A percentile compares a stretch with the other conserved stretches of the same genome.
phyloP scores from a whole-genome alignment of 2,329 filamentous ascomycete species.

The Phaeoacremonium minimum region DNA sequence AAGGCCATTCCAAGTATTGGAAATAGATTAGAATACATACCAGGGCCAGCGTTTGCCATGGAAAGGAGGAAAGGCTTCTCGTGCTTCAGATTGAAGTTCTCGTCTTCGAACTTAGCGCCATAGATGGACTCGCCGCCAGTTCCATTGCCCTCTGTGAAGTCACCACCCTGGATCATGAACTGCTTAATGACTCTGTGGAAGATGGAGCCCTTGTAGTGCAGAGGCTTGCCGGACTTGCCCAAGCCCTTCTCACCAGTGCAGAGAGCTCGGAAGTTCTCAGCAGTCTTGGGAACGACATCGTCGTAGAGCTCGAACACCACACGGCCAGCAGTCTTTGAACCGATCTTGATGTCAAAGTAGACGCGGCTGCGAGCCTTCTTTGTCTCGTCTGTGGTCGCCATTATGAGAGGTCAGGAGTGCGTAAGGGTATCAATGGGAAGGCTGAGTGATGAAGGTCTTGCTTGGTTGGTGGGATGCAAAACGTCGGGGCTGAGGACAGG shows the following conservation, averaged over 20 bases:
- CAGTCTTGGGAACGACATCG: conserved; percentile 84
- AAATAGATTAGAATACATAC: conserved; percentile 43
- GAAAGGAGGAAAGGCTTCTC: conserved; percentile 89
- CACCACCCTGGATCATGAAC: conserved; percentile 98
- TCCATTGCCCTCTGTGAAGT: conserved; percentile 92
- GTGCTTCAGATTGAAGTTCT: conserved; percentile 91
- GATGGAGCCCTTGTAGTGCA: conserved; percentile 87
- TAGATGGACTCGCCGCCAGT: conserved; percentile 98
- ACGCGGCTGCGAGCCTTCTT: conserved; percentile 67
- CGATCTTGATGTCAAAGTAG: conserved; percentile 90
- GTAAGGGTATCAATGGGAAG: no score
- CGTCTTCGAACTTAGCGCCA: conserved; percentile 93
- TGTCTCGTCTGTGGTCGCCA: conserved; percentile 34
- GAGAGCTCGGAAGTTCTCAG: conserved; percentile 90
- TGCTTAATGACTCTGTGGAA: conserved; percentile 98
- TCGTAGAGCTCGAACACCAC: conserved; percentile 80
- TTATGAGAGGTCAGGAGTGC: no score
- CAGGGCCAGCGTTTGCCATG: conserved; percentile 96
- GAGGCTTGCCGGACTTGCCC: conserved; percentile 75
- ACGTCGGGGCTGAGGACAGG: no score
- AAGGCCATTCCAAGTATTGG: background rate
- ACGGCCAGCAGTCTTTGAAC: conserved; percentile 67
- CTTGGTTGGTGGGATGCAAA: no score
- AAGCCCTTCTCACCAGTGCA: conserved; percentile 93
- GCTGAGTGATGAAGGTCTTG: no score